Base-by-base conservation (phyloP, 129 eudicot species). In the Chrysanthemum seticuspe region DNA sequence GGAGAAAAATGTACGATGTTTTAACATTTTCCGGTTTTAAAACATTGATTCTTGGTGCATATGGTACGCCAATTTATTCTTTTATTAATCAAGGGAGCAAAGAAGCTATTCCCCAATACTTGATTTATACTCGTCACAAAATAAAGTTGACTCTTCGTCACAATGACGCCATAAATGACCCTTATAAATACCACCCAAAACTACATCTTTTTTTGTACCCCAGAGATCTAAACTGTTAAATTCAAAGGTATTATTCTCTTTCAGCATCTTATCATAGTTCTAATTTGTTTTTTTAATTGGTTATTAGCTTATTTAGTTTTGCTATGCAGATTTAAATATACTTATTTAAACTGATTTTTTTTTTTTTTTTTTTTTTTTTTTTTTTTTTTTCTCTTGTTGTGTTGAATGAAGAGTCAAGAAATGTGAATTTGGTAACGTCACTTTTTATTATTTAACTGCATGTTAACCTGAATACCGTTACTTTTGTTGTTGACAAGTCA, bases 71-170 rank as follows among this genome's bases (percentile, higher is more conserved):
- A 21, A 25, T 60, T 8, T 4, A 27, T 27, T 12, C 67, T 44
- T 62, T 62, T 62, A 11, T 62, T 23, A 5, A 23, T 61, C 44
- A n/a, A n/a, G 2, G 47, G 19, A 61, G 66, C 66, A 61, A 61
- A 61, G 47, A 61, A 61, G 66, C 21, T 61, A 61, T 61, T 61
- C 47, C 15, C 4, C 19, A 61, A 61, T 40, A 61, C 66, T 61
- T 61, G 44, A 61, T 23, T 10, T 27, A 13, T 61, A 61, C 66
- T 61, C 66, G 66, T 21, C 40, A 61, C 57, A 52, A 36, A 10
- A 61, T 58, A 59, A 59, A 60, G 45, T 25, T 21, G 65, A 60
- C 1, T 25, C 29, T 25, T 23, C 34, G 67, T 62, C 48, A 61
- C 13, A 2, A 23, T 29, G 67, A 62, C 47, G 67, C 67, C 67